Conservation (phyloP, 1,139 yeast species). For the Maudiozyma humilis region DNA sequence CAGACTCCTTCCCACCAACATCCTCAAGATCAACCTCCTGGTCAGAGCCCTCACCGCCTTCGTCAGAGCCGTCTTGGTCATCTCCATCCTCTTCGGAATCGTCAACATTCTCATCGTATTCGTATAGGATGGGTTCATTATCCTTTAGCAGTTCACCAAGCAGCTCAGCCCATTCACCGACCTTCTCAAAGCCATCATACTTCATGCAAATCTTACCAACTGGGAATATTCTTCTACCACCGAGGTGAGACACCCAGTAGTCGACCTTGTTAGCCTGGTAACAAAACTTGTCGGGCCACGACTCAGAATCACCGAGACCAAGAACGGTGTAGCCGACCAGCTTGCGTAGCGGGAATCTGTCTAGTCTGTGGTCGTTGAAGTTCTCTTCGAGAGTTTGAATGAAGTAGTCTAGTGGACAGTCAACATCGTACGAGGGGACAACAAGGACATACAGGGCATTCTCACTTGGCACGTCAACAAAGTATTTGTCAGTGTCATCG, state of each 20-base stretch:
- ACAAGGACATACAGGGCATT: constrained; percentile 61
- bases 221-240: constrained; percentile 78
- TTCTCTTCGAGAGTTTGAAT: constrained; percentile 75
- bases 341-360: constrained; percentile 61
- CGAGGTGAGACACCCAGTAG: constrained; percentile 68
- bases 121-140: constrained; percentile 53
- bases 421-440: constrained; percentile 86
- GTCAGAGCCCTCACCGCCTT: constrained; percentile 26
- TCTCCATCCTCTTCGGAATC: constrained; percentile 37
- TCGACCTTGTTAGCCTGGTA: constrained; percentile 77
- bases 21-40: constrained; percentile 73
- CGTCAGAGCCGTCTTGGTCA: constrained; percentile 26
- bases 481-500: constrained; percentile 77
- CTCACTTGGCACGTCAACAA: constrained; percentile 51
- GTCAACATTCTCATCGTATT: constrained; percentile 42
- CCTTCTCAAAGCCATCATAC: constrained; percentile 51
- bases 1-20: constrained; percentile 48
- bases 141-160: constrained; percentile 55
- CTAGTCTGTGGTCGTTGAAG: constrained; percentile 75
- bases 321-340: constrained; percentile 75
- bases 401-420: constrained; percentile 84
- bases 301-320: constrained; percentile 82
- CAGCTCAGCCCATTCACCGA: constrained; percentile 59
- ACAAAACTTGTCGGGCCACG: constrained; percentile 81
- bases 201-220: constrained; percentile 81